Evolutionary conservation across 2,329 filamentous ascomycete genomes (phyloP).

Genomic region (Sporothrix luriei): DNA sequence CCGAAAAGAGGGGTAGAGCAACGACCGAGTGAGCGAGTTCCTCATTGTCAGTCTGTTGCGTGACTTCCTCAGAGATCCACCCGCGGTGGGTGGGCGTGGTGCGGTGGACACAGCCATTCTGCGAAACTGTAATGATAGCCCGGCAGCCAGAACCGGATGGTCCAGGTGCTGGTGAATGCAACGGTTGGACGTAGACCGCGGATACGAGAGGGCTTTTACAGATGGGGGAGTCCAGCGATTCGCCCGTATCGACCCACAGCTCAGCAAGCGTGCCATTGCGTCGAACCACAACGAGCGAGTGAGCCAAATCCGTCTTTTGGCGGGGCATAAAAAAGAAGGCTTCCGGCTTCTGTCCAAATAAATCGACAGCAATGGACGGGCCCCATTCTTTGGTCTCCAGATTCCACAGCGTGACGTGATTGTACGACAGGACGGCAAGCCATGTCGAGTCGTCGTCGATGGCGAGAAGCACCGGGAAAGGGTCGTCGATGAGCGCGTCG

Average conservation of each 20-base stretch:
- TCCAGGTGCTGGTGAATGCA: background rate
- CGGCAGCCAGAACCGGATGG: constrained; percentile 34
- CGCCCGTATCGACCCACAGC: constrained; percentile 52
- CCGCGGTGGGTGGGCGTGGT: constrained; percentile 47
- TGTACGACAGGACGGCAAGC: constrained; percentile 66
- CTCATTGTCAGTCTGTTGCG: constrained; percentile 45
- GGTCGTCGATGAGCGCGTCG: constrained; percentile 42
- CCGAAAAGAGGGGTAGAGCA: constrained; percentile 59
- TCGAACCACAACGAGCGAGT: constrained; percentile 62
- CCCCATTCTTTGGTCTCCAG: constrained; percentile 60
- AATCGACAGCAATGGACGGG: constrained; percentile 56
- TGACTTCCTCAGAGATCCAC: constrained; percentile 57
- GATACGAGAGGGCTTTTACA: constrained; percentile 58
- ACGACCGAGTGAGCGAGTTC: constrained; percentile 60
- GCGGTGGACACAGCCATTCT: constrained; percentile 55
- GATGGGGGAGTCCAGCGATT: constrained; percentile 50
- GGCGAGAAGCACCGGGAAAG: constrained; percentile 64
- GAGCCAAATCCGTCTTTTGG: constrained; percentile 42
- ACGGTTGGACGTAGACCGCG: constrained; percentile 47
- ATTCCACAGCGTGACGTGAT: constrained; percentile 65
- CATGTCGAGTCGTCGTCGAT: constrained; percentile 66
- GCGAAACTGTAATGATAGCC: constrained; percentile 54
- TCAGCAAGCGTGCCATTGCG: constrained; percentile 66
- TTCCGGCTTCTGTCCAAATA: constrained; percentile 61
- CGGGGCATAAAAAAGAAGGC: constrained; percentile 64